Base-by-base conservation (phyloP, 305 asterid genomes). In the Fraxinus xanthoxyloides region DNA sequence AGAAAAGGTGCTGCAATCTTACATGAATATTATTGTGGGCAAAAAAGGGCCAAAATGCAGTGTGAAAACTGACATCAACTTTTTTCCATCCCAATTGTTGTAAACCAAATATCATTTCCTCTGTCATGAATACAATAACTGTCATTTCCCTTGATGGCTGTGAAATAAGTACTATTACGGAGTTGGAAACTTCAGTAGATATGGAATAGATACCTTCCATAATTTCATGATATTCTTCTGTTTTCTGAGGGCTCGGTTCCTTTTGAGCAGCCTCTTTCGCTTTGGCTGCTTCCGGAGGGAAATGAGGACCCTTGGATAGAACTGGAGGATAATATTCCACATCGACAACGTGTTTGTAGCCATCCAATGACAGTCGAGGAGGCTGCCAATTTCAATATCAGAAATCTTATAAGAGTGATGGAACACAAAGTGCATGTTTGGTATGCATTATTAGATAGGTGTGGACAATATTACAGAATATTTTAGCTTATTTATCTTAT, bases 221-320 rank as follows among this genome's bases (percentile, higher is more conserved):
- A 56, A 92, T 91, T 78, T 95, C 97, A 77, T 94, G 98, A 87
- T 94, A 94, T 80, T 88, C 94, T 72, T 74, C 72, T 7, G 95
- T 86, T 38, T 86, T 90, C 81, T 87, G 85, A 5, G 87, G 51
- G 86, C 34, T 94, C 72, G 94, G 94, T 72, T 89, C 88, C 32
- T 87, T 92, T 85, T 94, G 98, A 73, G 96, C 98, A 46, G 93
- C 95, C 86, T 91, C 97, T 86, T 92, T 95, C 26, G 97, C 98
- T 87, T 84, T 89, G 69, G 94, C 96, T 77, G 98, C 99, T 88
- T 93, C 92, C 1, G 91, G 94, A 84, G 91, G 93, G 83, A 91
- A 93, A 46, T 88, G 84, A 3, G 98, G 92, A 10, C 87, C 87
- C 85, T 89, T 92, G 1, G 94, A 88, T 74, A 87, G 84, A 82